These are phyloP conservation scores for Setaria viridis DNA, from an alignment of 202 grass and related monocot species.

Conservation along the genomic window DNA sequence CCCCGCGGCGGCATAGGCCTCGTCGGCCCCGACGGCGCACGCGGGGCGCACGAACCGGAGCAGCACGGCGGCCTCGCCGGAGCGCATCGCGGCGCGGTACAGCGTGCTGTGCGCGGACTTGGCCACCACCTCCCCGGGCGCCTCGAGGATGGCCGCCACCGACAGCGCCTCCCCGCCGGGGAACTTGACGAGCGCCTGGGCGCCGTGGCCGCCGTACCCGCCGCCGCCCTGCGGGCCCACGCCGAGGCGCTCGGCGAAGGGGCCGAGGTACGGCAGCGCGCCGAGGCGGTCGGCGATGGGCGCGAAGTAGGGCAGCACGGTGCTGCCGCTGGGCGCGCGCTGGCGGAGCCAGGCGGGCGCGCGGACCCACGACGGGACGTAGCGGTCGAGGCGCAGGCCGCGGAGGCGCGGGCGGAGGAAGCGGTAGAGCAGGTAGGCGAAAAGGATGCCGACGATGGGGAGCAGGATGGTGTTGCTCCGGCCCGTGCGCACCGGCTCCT, in stretches of 20 bases:
- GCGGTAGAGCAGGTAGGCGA: conserved; percentile 62
- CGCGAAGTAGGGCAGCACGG: conserved; percentile 61
- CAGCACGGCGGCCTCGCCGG: conserved; percentile 66
- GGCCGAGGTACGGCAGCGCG: conserved; percentile 58
- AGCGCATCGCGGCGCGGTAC: conserved; percentile 80
- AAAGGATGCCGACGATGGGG: conserved; percentile 59
- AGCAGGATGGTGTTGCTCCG: conserved; percentile 62
- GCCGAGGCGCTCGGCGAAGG: conserved; percentile 59
- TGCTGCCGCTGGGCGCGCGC: not conserved
- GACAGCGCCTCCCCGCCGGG: conserved; percentile 79
- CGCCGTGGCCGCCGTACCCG: not conserved
- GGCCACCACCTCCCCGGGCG: conserved; percentile 91
- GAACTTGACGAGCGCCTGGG: conserved; percentile 75
- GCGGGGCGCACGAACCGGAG: conserved; percentile 88
- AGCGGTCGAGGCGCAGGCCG: conserved; percentile 48
- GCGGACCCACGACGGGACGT: conserved; percentile 24
- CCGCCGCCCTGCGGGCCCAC: not conserved
- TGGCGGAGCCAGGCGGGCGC: conserved; percentile 51
- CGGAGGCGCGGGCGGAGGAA: conserved; percentile 62
- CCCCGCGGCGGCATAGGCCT: conserved; percentile 61
- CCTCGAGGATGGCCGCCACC: conserved; percentile 84
- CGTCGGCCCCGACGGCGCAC: conserved; percentile 58
- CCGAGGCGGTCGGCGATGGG: conserved; percentile 65
- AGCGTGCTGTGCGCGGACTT: conserved; percentile 92
- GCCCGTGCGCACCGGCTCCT: conserved; percentile 40